Evolutionary conservation across 768 basidiomycete genomes (phyloP), one percentile per base, ranked within the genome.

Genomic region (Leccinum aurantiacum): DNA sequence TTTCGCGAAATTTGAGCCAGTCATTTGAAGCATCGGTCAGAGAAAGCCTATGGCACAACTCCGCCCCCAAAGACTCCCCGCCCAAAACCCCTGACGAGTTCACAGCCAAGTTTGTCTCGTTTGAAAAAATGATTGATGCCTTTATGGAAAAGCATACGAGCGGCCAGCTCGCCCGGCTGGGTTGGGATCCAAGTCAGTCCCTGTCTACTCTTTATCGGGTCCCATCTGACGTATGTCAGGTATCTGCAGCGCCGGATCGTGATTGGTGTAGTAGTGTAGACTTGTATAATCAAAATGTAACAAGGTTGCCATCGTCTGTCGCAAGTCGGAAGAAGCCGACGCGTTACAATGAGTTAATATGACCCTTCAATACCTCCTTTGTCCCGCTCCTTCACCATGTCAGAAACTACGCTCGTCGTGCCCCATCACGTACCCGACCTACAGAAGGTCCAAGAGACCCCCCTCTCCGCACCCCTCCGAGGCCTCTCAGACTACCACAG

Each of bases 401-500:
- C 51, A n/a, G 70, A 72, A 49, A 9, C 6, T 19, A 53, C 46
- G 47, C 8, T 60, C 19, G n/a, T 3, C 52, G 33, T 48, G 1
- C 10, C 35, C 9, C 10, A 44, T n/a, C 47, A 48, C 25, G 10
- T 31, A 17, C 3, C 27, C 3, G 51, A 29, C 14, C 33, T 52
- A 3, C 37, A 58, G 7, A 71, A 70, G 44, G 22, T 46, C 2
- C 51, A 52, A 2, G 63, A 69, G 9, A 19, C 46, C 54, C 56
- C 33, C 0, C 59, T 61, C 3, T 31, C 63, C 0, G 33, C 58
- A 2, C 25, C 70, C 62, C 72, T 57, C 67, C 73, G 15, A 69
- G 68, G 22, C 67, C 74, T 74, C 5, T 74, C 78, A 37, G 81
- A 78, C 60, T 87, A 84, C 63, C 81, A 87, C 63, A 78, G 86